These are phyloP conservation scores for Pleurotus sapidus DNA, from an alignment of 768 basidiomycete species.

Conservation along the genomic window DNA sequence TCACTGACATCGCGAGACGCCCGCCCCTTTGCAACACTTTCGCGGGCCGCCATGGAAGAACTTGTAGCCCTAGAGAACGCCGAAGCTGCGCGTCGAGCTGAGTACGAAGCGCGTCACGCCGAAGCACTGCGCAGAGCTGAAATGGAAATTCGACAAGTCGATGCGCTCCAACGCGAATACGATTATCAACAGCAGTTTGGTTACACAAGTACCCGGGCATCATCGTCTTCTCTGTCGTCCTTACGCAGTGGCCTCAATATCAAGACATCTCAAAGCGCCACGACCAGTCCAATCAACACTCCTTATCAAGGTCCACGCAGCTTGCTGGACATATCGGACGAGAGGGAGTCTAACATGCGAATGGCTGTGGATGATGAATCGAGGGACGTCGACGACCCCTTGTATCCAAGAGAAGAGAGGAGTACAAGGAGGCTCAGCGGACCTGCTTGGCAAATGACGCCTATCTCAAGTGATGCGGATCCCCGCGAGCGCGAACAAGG, in stretches of 20 bases:
- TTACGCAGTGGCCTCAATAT: background rate
- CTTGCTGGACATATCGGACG: conserved; percentile 9
- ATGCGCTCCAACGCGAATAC: conserved; percentile 10
- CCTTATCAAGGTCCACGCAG: conserved; percentile 33
- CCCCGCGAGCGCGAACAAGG: conserved; percentile 6
- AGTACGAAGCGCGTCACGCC: conserved; percentile 78
- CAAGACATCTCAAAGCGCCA: conserved; percentile 52
- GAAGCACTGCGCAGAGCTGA: conserved; percentile 70
- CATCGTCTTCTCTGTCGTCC: conserved; percentile 18
- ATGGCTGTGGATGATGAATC: conserved; percentile 3
- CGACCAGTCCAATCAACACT: conserved; percentile 55
- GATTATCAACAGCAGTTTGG: conserved; percentile 4
- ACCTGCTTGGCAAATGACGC: conserved; percentile 53
- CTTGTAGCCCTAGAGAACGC: conserved; percentile 85
- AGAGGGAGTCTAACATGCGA: conserved; percentile 2
- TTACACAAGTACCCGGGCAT: conserved; percentile 16
- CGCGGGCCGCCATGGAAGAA: conserved; percentile 83
- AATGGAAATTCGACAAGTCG: conserved; percentile 54
- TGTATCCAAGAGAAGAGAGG: conserved; percentile 17
- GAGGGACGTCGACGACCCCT: conserved; percentile 18
- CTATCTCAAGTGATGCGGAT: conserved; percentile 17
- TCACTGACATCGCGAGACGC: conserved; percentile 22
- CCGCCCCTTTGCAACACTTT: conserved; percentile 64
- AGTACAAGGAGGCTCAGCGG: conserved; percentile 49
- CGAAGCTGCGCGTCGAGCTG: conserved; percentile 82